Base-by-base conservation (phyloP, 176 grass and related monocot species). In the Aegilops longissima region DNA sequence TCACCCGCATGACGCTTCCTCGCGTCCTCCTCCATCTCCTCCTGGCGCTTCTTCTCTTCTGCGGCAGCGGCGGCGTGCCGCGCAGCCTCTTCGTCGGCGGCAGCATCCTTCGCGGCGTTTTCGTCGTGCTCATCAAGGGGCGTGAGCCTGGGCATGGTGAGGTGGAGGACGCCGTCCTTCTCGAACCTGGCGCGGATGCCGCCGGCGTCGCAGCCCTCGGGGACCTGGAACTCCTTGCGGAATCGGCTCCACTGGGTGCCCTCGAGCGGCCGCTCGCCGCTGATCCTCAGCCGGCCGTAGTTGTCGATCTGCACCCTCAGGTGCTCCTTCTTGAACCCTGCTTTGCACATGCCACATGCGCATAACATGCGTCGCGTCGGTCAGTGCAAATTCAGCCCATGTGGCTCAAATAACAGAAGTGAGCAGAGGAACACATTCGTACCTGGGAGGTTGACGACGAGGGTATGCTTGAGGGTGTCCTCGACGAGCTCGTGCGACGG, bases 251-350 rank as follows among this genome's bases (percentile, higher is more conserved):
- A 88, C 30, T 17, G 70, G 54, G 24, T 25, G 85, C 65, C 85
- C 25, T 51, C 52, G 33, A 82, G 4, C 38, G 24, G 84, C 2
- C 82, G 71, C 85, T 87, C 71, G 35, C 88, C 91, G 52, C 65
- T 66, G 0, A 93, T 9, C 38, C 30, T 66, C 66, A 93, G 56
- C 64, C 17, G 78, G 8, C 88, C 77, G 33, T 25, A 20, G 1
- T 17, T 82, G 85, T 93, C 77, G 14, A 71, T 74, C 59, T 73
- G 70, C 66, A 85, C 91, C 56, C n/a, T 85, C 12, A 93, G 81
- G 20, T 93, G 84, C 35, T 87, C 91, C 77, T 87, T 85, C 33
- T 66, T 82, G 82, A 88, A 93, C 36, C 82, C 88, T 90, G 82
- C 75, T 17, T 17, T 0, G 16, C 51, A 54, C 16, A 54, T 2